Evolutionary conservation across 2,329 filamentous ascomycete species (phyloP), one percentile per base, ranked within the genome.

Genomic region (Zasmidium cellare): DNA sequence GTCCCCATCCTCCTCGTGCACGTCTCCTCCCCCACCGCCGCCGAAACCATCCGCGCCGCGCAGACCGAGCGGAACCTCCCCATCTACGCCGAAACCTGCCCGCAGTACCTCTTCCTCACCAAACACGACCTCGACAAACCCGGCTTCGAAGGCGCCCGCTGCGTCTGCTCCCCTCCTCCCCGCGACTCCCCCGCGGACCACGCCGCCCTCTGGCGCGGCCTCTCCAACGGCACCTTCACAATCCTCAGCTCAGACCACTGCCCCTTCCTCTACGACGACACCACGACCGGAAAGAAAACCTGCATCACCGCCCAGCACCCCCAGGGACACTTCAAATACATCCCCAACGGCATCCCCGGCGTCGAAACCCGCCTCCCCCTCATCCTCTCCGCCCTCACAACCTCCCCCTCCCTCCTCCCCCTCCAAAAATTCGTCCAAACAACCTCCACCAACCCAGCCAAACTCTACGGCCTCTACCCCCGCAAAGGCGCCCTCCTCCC

Each of bases 281-380:
- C 70, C 45, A 77, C 66, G 50, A 72, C 51, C 28, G 77, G 76
- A 44, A 84, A 83, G 75, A 82, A 80, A 68, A 76, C 75, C 0
- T 77, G 75, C 56, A 74, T 83, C 59, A 77, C 66, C 45, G 67
- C 70, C 0, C 77, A 79, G 28, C 76, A 74, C 56, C 80, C 80
- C 0, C 54, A 71, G 1, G 74, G 74, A 0, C 75, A 76, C 47
- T 86, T 86, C 70, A 78, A 79, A 47, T 79, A 83, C 56, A 83
- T 86, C 44, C 83, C 84, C 6, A 86, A 86, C 63, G 84, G 83
- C 3, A 73, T 80, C 47, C 82, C 83, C 0, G 84, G 83, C 0
- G 75, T 86, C 23, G 84, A 86, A 71, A 86, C 84, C 1, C 71
- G 82, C 1, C 70, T 86, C 19, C 71, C 82, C 0, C 16, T 41